These are phyloP conservation scores for Macrocybe gigantea DNA, from an alignment of 768 basidiomycete species.

Conservation along the genomic window DNA sequence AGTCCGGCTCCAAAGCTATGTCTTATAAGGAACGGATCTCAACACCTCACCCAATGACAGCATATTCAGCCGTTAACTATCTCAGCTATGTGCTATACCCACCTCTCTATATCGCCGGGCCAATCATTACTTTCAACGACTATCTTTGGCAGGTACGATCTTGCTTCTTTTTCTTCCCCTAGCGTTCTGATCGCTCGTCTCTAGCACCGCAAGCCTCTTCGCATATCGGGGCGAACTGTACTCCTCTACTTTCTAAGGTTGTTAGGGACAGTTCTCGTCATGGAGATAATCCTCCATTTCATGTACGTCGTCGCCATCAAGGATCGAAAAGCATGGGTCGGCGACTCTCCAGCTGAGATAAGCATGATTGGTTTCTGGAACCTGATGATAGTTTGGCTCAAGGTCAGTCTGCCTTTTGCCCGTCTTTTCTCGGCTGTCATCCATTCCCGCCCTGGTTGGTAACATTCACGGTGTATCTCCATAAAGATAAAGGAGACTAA, in stretches of 20 bases:
- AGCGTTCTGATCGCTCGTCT: not conserved
- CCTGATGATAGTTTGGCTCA: slow-evolving; percentile 92
- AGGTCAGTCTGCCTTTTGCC: slow-evolving; percentile 45
- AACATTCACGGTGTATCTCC: too few species aligned
- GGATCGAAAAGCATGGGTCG: slow-evolving; percentile 76
- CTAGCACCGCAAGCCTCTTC: slow-evolving; percentile 58
- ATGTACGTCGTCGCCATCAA: slow-evolving; percentile 99
- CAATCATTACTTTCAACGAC: slow-evolving; percentile 94
- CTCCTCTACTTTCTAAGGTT: slow-evolving; percentile 69
- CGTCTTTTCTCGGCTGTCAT: not conserved
- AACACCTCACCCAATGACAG: slow-evolving; percentile 44
- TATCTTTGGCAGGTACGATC: slow-evolving; percentile 83
- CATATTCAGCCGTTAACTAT: slow-evolving; percentile 71
- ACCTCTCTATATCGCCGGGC: slow-evolving; percentile 93
- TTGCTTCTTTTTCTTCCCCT: not conserved
- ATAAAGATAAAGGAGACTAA: too few species aligned
- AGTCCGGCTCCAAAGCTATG: slow-evolving; percentile 17
- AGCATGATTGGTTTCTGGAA: slow-evolving; percentile 98
- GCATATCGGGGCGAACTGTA: slow-evolving; percentile 32
- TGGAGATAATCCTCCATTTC: slow-evolving; percentile 89
- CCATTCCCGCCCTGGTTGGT: too few species aligned
- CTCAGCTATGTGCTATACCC: slow-evolving; percentile 86
- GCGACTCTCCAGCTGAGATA: slow-evolving; percentile 72
- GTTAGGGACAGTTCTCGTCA: slow-evolving; percentile 62
- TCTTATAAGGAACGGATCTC: slow-evolving; percentile 58